phyloP scores from a whole-genome alignment of 108 stramenopile species.

The Cylindrotheca fusiformis region DNA sequence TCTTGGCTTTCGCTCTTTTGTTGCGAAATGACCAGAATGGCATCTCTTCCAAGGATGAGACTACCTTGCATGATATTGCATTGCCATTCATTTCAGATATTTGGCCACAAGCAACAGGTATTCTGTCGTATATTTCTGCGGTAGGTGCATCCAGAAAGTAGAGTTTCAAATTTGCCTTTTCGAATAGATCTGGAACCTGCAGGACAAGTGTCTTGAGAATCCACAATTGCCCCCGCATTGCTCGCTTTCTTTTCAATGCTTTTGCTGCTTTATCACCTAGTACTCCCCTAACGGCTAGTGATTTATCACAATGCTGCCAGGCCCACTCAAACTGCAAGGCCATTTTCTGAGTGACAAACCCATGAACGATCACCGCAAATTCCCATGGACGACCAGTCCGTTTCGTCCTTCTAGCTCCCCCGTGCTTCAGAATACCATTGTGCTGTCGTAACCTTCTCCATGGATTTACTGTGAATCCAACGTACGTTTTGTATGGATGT shows the following conservation, averaged over 20 bases:
- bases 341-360: constrained; percentile 57
- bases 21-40: constrained; percentile 20
- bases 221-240: constrained; percentile 30
- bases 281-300: constrained; percentile 43
- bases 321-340: constrained; percentile 86
- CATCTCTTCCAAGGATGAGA: constrained; percentile 21
- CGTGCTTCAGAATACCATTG: constrained; percentile 68
- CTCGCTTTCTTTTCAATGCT: constrained; percentile 42
- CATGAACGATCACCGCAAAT: constrained; percentile 53
- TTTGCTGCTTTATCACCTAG: constrained; percentile 46
- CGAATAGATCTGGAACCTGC: constrained; percentile 32
- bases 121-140: constrained; percentile 6
- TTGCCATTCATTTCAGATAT: neutral
- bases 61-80: neutral
- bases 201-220: constrained; percentile 36
- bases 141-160: constrained; percentile 30
- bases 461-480: constrained; percentile 65
- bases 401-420: constrained; percentile 65
- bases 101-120: neutral
- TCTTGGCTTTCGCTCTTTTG: no score
- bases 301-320: constrained; percentile 67
- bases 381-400: constrained; percentile 69
- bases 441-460: constrained; percentile 65
- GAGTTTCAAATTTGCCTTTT: constrained; percentile 20
- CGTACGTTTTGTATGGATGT: constrained; percentile 53